These are phyloP conservation scores for Boletus pseudo-olivaceus DNA, from an alignment of 768 basidiomycete species.

Conservation along the genomic window DNA sequence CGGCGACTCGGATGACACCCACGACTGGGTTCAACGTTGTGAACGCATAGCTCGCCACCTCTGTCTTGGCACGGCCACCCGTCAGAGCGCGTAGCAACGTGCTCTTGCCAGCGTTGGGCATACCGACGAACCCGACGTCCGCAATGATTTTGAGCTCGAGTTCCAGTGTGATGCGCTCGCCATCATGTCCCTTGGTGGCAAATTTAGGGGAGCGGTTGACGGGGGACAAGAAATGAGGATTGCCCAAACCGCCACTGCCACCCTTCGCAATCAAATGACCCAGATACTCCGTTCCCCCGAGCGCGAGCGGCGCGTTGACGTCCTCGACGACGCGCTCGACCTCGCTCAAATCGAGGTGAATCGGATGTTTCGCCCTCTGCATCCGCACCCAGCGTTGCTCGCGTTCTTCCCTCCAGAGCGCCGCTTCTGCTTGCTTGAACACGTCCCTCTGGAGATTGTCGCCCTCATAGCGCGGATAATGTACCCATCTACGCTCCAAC, in stretches of 20 bases:
- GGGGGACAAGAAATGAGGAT: conserved; percentile 75
- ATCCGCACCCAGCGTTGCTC: conserved; percentile 48
- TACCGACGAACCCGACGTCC: conserved; percentile 93
- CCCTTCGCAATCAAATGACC: conserved; percentile 73
- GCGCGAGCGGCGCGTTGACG: conserved; percentile 56
- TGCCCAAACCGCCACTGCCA: conserved; percentile 81
- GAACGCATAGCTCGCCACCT: conserved; percentile 89
- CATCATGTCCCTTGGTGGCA: conserved; percentile 73
- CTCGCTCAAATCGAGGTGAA: conserved; percentile 62
- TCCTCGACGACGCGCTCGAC: conserved; percentile 35
- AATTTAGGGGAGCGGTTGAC: conserved; percentile 81
- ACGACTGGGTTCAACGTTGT: conserved; percentile 94
- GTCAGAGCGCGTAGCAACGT: conserved; percentile 89
- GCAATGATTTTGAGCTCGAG: conserved; percentile 92
- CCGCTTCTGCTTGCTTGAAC: conserved; percentile 69
- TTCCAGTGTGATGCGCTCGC: conserved; percentile 71
- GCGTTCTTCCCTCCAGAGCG: conserved; percentile 58
- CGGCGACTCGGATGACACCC: conserved; percentile 81
- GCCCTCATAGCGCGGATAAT: conserved; percentile 68
- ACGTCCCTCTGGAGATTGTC: conserved; percentile 58
- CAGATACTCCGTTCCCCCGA: conserved; percentile 46
- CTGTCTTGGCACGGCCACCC: conserved; percentile 75
- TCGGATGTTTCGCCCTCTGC: conserved; percentile 40
- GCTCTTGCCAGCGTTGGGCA: conserved; percentile 94
- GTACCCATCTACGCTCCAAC: conserved; percentile 70